phyloP scores from a whole-genome alignment of 169 alveolate genomes.

The Plasmodium vinckei region DNA sequence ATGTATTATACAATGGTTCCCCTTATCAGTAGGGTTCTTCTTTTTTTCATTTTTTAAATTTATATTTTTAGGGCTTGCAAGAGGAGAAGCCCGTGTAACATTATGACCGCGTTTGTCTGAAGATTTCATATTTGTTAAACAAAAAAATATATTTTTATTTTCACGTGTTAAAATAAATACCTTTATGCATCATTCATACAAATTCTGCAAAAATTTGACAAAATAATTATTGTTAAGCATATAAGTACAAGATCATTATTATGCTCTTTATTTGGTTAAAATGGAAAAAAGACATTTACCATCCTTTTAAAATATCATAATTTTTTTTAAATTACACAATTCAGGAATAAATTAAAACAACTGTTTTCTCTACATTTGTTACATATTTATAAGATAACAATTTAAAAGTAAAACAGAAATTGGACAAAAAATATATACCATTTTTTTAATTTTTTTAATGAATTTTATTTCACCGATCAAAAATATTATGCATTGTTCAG shows the following conservation, averaged over 20 bases:
- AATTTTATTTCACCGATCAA: not conserved
- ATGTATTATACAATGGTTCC: not conserved
- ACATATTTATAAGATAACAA: not conserved
- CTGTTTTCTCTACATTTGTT: not conserved
- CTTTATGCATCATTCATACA: not conserved
- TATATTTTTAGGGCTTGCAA: constrained; percentile 14
- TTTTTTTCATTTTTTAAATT: not conserved
- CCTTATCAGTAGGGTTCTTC: not conserved
- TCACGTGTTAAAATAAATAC: not conserved
- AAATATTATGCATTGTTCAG: constrained; percentile 8
- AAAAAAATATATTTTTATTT: too few species aligned
- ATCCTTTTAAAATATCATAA: too few species aligned
- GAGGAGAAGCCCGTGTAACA: not conserved
- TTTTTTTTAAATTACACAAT: too few species aligned
- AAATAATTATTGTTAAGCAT: too few species aligned
- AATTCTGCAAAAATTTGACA: too few species aligned
- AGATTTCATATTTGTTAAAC: constrained; percentile 10
- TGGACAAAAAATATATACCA: not conserved
- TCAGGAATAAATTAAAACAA: too few species aligned
- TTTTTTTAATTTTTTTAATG: not conserved
- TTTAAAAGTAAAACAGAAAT: not conserved
- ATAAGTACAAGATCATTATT: too few species aligned
- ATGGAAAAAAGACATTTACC: too few species aligned
- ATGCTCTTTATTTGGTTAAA: too few species aligned
- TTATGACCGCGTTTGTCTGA: constrained; percentile 1